Percentiles rank a stretch among this genome's conserved stretches.
Evolutionary conservation across 495 filamentous ascomycete species (phyloP).

Genomic region (Staphylotrichum longicolle): DNA sequence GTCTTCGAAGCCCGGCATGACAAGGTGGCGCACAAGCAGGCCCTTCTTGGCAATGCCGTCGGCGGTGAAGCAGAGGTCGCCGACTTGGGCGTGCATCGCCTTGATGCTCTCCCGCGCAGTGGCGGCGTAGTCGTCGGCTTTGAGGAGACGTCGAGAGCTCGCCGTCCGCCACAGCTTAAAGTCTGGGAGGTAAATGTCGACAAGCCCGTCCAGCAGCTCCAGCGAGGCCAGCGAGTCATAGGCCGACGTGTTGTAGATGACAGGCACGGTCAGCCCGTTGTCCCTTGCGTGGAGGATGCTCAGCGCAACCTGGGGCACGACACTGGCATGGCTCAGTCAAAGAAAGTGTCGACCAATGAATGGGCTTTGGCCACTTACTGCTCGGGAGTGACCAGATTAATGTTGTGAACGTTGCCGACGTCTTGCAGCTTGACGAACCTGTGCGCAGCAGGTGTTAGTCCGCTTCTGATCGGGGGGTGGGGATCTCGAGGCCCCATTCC

Average conservation of each 20-base stretch:
- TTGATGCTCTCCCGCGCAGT: constrained; percentile 68
- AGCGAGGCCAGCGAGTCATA: constrained; percentile 70
- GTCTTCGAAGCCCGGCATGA: constrained; percentile 71
- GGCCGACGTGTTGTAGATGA: constrained; percentile 75
- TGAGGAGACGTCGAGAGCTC: constrained; percentile 66
- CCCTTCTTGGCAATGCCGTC: constrained; percentile 76
- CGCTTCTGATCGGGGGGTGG: background rate
- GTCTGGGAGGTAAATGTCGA: constrained; percentile 76
- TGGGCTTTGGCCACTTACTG: constrained; percentile 37
- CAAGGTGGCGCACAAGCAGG: constrained; percentile 67
- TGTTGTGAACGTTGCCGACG: constrained; percentile 70
- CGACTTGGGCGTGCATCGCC: constrained; percentile 73
- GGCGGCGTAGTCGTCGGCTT: constrained; percentile 66
- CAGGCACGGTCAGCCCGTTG: constrained; percentile 63
- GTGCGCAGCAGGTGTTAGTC: background rate
- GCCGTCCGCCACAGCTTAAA: constrained; percentile 70
- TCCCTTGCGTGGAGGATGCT: constrained; percentile 66
- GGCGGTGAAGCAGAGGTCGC: constrained; percentile 70
- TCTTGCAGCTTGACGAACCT: constrained; percentile 75
- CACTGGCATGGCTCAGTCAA: constrained; percentile 39
- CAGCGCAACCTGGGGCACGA: constrained; percentile 72
- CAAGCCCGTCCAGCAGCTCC: constrained; percentile 65
- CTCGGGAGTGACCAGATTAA: constrained; percentile 75
- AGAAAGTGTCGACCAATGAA: background rate
- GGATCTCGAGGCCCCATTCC: too few relatives aligned